Conservation (phyloP, 2,329 filamentous ascomycete genomes). For the Ceratocystis harringtonii region DNA sequence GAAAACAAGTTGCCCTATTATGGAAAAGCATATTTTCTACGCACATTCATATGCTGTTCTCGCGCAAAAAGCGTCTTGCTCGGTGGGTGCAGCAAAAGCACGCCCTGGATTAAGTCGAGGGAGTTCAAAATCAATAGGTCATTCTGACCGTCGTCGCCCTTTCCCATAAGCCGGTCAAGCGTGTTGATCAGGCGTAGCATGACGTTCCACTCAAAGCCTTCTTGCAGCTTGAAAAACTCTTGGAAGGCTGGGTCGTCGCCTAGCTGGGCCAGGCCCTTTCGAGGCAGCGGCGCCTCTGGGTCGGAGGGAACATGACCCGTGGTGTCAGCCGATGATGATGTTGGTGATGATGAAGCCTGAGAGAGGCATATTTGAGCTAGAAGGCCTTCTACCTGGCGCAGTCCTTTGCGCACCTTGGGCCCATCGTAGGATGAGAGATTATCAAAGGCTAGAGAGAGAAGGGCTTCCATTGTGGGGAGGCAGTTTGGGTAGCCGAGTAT, state of each 20-base stretch:
- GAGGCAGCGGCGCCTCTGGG: slow-evolving; percentile 27
- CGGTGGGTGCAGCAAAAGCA: slow-evolving; percentile 75
- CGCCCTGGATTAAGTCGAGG: slow-evolving; percentile 77
- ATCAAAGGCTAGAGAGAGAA: slow-evolving; percentile 87
- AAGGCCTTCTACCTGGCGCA: slow-evolving; percentile 85
- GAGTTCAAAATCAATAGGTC: slow-evolving; percentile 79
- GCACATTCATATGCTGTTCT: slow-evolving; percentile 85
- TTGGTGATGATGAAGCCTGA: slow-evolving; percentile 20
- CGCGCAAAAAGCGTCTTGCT: slow-evolving; percentile 75
- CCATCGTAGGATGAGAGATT: slow-evolving; percentile 88
- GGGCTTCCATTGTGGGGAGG: slow-evolving; percentile 57
- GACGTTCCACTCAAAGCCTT: slow-evolving; percentile 97
- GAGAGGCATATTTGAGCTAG: slow-evolving; percentile 89
- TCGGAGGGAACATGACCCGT: slow-evolving; percentile 15
- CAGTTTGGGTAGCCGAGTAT: not conserved
- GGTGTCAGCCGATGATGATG: slow-evolving; percentile 1
- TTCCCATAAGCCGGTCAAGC: slow-evolving; percentile 72
- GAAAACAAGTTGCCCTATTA: too few relatives aligned
- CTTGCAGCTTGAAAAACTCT: slow-evolving; percentile 92
- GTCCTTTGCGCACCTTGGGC: slow-evolving; percentile 78
- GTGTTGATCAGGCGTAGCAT: slow-evolving; percentile 72
- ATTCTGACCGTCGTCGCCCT: slow-evolving; percentile 66
- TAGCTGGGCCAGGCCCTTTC: slow-evolving; percentile 54
- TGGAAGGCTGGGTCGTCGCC: slow-evolving; percentile 75
- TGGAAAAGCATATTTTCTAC: slow-evolving; percentile 20